Conservation (phyloP, 1,139 yeast genomes). For the Suhomyces bokatorum region DNA sequence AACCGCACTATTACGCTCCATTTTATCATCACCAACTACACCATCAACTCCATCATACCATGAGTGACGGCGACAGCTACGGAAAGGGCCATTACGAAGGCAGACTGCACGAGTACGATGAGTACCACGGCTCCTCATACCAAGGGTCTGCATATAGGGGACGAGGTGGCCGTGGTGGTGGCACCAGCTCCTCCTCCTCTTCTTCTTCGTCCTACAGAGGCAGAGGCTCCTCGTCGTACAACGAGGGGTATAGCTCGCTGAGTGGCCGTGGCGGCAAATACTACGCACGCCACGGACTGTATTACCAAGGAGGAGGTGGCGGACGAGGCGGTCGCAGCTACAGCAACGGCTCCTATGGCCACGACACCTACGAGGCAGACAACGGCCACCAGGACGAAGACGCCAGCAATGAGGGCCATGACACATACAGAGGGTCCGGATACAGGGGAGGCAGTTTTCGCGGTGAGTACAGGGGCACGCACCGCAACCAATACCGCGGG, state of each 20-base stretch:
- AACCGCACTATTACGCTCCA: background rate
- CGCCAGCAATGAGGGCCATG: conserved; percentile 1
- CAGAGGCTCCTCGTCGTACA: conserved; percentile 7
- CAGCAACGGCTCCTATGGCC: background rate
- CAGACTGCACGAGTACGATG: conserved; percentile 10
- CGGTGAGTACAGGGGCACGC: conserved; percentile 5
- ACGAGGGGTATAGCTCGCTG: conserved; percentile 7
- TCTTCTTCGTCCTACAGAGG: conserved; percentile 2
- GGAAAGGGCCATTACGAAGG: conserved; percentile 9
- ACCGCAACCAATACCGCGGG: conserved; percentile 8
- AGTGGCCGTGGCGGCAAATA: conserved; percentile 7
- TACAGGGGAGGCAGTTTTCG: conserved; percentile 8
- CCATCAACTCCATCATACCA: background rate
- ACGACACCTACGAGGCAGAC: conserved; percentile 8
- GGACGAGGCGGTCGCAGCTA: conserved; percentile 6
- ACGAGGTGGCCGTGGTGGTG: conserved; percentile 8
- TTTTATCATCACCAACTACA: too few relatives aligned
- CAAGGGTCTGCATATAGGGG: conserved; percentile 10
- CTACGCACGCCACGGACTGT: conserved; percentile 4
- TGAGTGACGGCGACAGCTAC: conserved; percentile 8
- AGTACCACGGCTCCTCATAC: conserved; percentile 10
- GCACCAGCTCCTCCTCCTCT: too few relatives aligned
- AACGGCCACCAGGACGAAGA: conserved; percentile 3
- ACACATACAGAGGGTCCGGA: conserved; percentile 11
- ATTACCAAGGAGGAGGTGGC: conserved; percentile 3